These are phyloP conservation scores for Thelonectria rubi DNA, from an alignment of 2,329 filamentous ascomycete genomes.

Conservation along the genomic window DNA sequence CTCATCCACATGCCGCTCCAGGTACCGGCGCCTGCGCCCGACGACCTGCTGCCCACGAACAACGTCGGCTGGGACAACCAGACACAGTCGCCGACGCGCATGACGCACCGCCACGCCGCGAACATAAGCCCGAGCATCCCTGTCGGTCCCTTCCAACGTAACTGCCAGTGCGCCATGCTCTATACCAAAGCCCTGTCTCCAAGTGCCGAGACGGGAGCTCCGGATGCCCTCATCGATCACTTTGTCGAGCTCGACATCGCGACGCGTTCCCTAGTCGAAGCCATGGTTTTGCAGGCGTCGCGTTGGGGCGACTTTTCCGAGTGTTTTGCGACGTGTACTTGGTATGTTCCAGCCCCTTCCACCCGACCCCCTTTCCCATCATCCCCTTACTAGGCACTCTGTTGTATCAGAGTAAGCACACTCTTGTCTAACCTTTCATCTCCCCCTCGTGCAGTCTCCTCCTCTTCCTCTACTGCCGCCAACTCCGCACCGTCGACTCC, in stretches of 20 bases:
- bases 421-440: neutral
- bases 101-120: conserved; percentile 42
- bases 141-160: conserved; percentile 48
- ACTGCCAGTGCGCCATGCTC: conserved; percentile 49
- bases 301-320: conserved; percentile 49
- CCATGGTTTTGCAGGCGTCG: conserved; percentile 46
- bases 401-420: too few species aligned
- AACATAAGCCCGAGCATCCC: conserved; percentile 43
- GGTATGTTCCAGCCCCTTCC: conserved; percentile 35
- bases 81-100: conserved; percentile 33
- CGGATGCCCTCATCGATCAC: conserved; percentile 37
- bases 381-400: neutral
- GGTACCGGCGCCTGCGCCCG: conserved; percentile 48
- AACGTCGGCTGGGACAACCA: conserved; percentile 47
- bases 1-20: conserved; percentile 47
- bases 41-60: conserved; percentile 48
- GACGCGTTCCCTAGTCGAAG: conserved; percentile 45
- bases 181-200: conserved; percentile 44
- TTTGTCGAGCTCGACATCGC: conserved; percentile 47
- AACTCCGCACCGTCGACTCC: conserved; percentile 42
- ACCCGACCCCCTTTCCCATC: neutral
- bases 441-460: conserved; percentile 39
- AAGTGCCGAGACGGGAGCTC: conserved; percentile 27
- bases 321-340: conserved; percentile 48
- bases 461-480: conserved; percentile 47